A percentile compares a stretch with the other conserved stretches of the same genome.
phyloP scores from a whole-genome alignment of 2,329 filamentous ascomycete species.

The Colletotrichum orchidophilum region DNA sequence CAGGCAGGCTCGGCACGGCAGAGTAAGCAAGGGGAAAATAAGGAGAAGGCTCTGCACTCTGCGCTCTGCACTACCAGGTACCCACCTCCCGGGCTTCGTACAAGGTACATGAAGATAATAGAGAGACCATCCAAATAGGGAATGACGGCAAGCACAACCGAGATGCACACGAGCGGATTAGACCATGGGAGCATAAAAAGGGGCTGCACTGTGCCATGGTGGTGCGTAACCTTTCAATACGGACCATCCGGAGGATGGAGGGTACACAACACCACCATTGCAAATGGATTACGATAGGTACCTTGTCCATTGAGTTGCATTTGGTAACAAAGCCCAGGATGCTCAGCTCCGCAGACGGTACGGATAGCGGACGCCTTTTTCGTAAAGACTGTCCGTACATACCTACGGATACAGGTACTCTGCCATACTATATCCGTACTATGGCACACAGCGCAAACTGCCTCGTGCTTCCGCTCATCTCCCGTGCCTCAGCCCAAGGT shows the following conservation, averaged over 20 bases:
- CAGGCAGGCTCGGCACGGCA: background rate
- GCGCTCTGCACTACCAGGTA: too few species aligned
- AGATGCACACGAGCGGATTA: background rate
- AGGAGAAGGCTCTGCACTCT: background rate
- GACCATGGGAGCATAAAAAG: background rate
- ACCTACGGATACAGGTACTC: too few species aligned
- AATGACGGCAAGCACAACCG: background rate
- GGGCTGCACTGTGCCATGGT: background rate
- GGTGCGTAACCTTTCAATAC: constrained; percentile 8
- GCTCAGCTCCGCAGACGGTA: background rate
- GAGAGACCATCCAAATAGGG: background rate
- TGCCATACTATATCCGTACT: too few species aligned
- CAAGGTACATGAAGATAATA: too few species aligned
- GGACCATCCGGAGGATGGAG: background rate
- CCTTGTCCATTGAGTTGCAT: background rate
- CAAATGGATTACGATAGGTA: too few species aligned
- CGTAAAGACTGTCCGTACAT: too few species aligned
- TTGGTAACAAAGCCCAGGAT: background rate
- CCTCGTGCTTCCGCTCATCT: too few species aligned
- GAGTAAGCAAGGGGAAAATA: background rate
- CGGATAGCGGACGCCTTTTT: too few species aligned
- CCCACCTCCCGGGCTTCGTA: background rate
- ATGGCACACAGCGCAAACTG: too few species aligned
- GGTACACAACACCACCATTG: background rate
- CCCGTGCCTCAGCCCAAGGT: too few species aligned